Conservation (phyloP, 2,329 filamentous ascomycete species). For the Shiraia sp. region DNA sequence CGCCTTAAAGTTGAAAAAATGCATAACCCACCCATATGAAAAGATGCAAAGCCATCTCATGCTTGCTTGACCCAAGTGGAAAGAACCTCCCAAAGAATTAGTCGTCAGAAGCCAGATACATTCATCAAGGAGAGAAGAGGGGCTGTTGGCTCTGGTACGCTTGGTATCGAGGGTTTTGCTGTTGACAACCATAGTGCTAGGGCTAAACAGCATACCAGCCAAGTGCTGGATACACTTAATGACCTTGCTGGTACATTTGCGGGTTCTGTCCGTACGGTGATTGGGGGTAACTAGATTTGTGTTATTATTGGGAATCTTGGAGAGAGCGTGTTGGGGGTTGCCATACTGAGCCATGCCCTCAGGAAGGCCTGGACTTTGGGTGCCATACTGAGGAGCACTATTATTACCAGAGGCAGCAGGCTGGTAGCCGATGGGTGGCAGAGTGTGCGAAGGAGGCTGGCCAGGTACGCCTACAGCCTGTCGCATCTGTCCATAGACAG, state of each 20-base stretch:
- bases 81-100: slow-evolving; percentile 28
- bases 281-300: slow-evolving; percentile 53
- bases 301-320: slow-evolving; percentile 51
- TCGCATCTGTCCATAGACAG: slow-evolving; percentile 51
- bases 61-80: slow-evolving; percentile 25
- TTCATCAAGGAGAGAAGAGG: slow-evolving; percentile 9
- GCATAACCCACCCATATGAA: slow-evolving; percentile 35
- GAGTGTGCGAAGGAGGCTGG: slow-evolving; percentile 50
- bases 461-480: slow-evolving; percentile 50
- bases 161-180: not conserved
- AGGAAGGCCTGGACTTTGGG: slow-evolving; percentile 50
- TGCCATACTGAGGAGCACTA: slow-evolving; percentile 51
- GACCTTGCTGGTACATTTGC: slow-evolving; percentile 53
- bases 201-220: slow-evolving; percentile 1
- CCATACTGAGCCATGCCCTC: slow-evolving; percentile 57
- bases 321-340: slow-evolving; percentile 43
- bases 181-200: not conserved
- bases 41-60: slow-evolving; percentile 33
- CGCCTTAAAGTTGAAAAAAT: slow-evolving; percentile 41
- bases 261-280: slow-evolving; percentile 55
- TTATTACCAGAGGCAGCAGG: slow-evolving; percentile 49
- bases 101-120: slow-evolving; percentile 24
- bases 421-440: slow-evolving; percentile 57
- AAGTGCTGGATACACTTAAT: slow-evolving; percentile 24
- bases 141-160: slow-evolving; percentile 11